Evolutionary conservation across 306 rosid species (phyloP).

Genomic region (Castanospermum australe): DNA sequence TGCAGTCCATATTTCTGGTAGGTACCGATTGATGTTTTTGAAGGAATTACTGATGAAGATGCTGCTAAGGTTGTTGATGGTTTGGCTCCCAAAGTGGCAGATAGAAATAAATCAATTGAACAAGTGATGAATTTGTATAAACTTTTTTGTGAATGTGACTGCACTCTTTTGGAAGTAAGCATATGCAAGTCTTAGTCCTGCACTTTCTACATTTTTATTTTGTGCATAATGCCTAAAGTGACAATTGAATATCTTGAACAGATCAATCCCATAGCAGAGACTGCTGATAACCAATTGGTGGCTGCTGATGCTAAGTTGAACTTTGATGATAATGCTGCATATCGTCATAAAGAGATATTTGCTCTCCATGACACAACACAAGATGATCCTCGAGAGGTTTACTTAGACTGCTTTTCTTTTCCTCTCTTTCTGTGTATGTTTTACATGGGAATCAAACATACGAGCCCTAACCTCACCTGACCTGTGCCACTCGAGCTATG

Average conservation of each 20-base stretch:
- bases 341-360: constrained; percentile 83
- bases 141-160: constrained; percentile 75
- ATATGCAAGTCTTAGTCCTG: constrained; percentile 1
- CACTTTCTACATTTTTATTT: not conserved
- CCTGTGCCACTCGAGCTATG: not conserved
- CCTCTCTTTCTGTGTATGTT: not conserved
- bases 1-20: constrained; percentile 33
- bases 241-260: constrained; percentile 37
- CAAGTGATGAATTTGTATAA: constrained; percentile 97
- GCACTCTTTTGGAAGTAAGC: constrained; percentile 98
- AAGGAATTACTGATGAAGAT: constrained; percentile 91
- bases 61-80: constrained; percentile 98
- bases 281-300: constrained; percentile 90
- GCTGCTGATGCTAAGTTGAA: constrained; percentile 99
- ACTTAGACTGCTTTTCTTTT: no score
- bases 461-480: not conserved
- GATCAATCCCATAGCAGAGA: constrained; percentile 97
- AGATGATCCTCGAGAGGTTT: constrained; percentile 99
- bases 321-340: constrained; percentile 97
- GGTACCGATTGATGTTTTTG: constrained; percentile 94
- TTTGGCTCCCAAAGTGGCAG: constrained; percentile 81
- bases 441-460: not conserved
- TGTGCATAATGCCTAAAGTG: not conserved
- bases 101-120: constrained; percentile 75
- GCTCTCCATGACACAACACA: constrained; percentile 92